Base-by-base conservation (phyloP, 2,329 filamentous ascomycete species). In the Colletotrichum sp. region DNA sequence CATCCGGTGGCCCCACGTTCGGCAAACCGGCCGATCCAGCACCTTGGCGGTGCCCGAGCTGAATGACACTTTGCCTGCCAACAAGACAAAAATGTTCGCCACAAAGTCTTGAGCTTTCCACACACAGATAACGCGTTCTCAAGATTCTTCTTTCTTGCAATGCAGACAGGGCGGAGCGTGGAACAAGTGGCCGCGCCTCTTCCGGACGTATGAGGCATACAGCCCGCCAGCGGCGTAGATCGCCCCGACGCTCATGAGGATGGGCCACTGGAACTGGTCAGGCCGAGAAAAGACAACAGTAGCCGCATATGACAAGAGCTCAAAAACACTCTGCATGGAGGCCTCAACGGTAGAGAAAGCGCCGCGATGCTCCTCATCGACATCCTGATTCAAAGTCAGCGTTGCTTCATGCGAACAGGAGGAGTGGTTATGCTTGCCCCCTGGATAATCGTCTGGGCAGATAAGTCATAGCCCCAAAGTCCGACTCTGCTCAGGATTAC, bases 151-250 rank as follows among this genome's bases (percentile, higher is more conserved):
- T 28, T 52, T 70, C 28, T 70, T 70, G 26, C 57, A 63, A 30
- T 49, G 55, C 15, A 34, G 30, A 57, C 78, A 79, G 2, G 69
- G 52, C 18, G 77, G 78, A 2, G 69, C 75, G 55, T 85, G 83
- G 32, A 85, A 80, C 60, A 85, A 79, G 76, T 85, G 83, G 4
- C 83, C 83, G 30, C 84, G 78, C 21, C 81, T 78, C 39, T 77
- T 74, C 24, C 79, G 80, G 12, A 85, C 83, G 68, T 84, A 85
- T 15, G 75, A 71, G 12, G 81, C 77, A 65, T 84, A 85, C 66
- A 83, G 39, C 10, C 73, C 76, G 71, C 82, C 81, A 18, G 83
- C 55, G 26, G 57, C 36, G 18, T 70, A 74, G 26, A 68, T 44
- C 3, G 59, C 67, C 1, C 21, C 59, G 30, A 63, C 52, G 18